Evolutionary conservation across 257 asterid genomes (phyloP), one percentile per base, ranked within the genome.

Genomic region (Catharanthus roseus): DNA sequence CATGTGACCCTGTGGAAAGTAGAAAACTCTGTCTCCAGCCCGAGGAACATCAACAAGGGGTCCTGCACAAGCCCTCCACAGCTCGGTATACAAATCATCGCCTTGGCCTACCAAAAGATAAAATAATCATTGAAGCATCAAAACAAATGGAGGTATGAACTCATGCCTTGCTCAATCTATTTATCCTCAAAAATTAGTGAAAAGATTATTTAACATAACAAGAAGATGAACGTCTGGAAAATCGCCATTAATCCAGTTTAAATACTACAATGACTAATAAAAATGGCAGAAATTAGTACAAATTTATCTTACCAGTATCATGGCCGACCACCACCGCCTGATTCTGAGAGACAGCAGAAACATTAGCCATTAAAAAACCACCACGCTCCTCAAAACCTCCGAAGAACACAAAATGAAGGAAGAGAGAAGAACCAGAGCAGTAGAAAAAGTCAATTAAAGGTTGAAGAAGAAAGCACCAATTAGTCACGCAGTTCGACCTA

Each of bases 21-120:
- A 90, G 82, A 81, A 90, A 77, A 85, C 92, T 75, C 90, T 80
- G 60, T 90, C 90, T 55, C 79, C 79, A 70, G 60, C 24, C 65
- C 85, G 72, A 74, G 91, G 97, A 78, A 91, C 77, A 78, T 89
- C 91, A 54, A 89, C 96, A 78, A 89, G 76, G 69, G 95, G 92
- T 19, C 97, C 97, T 3, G 97, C 97, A 79, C 97, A 91, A 45
- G 96, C 92, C 82, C 80, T 91, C 97, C 97, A 91, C 26, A 91
- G 84, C 75, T 85, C 92, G 57, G 74, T 76, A 75, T 86, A 86
- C 77, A 91, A 69, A 67, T 74, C 77, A 74, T 80, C 82, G 26
- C 70, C 71, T 64, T 13, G 65, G 70, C 84, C 87, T 79, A 80
- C 72, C 26, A 79, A 76, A 77, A 70, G 44, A 76, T 19, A 51